Evolutionary conservation across 176 grass and related monocot species (phyloP), one percentile per base, ranked within the genome.

Genomic region (Avena insularis): DNA sequence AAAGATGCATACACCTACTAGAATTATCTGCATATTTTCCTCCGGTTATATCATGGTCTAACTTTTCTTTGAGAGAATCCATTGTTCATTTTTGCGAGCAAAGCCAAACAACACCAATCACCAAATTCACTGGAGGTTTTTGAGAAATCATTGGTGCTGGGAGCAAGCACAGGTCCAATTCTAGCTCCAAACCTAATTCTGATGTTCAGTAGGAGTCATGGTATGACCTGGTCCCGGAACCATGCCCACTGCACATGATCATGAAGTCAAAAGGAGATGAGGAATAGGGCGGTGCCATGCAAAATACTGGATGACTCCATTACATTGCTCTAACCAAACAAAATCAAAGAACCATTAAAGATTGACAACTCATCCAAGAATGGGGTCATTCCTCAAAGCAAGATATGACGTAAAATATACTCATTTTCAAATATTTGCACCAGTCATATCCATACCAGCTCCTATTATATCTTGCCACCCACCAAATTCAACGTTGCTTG

Each of bases 1-100:
- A 51, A 57, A 57, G 9, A 48, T 73, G 17, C 10, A 4, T 48
- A 61, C n/a, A 81, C 43, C 43, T 50, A 43, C 59, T 49, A 64
- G 38, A 80, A 80, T 31, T 80, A 49, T 29, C 40, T 64, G 78
- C 59, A 31, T 23, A 48, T 29, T 47, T 80, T 80, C 12, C 12
- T 80, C n/a, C 54, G 11, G n/a, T 47, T 63, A 80, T 64, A 17
- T 10, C 14, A 51, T 51, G 5, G 5, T 81, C 78, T 80, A 48
- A 77, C 49, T 77, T 77, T 79, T 17, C 40, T 80, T 64, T 47
- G 8, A 80, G 78, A 36, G 57, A 80, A 80, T 61, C 36, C 12
- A 47, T 63, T 16, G 20, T 27, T 46, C n/a, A 64, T 33, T 81
- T 81, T 67, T 50, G 23, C 25, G 9, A 81, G 61, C 45, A 65